Evolutionary conservation across 129 eudicot species (phyloP), one percentile per base, ranked within the genome.

Genomic region (Artemisia argyi): DNA sequence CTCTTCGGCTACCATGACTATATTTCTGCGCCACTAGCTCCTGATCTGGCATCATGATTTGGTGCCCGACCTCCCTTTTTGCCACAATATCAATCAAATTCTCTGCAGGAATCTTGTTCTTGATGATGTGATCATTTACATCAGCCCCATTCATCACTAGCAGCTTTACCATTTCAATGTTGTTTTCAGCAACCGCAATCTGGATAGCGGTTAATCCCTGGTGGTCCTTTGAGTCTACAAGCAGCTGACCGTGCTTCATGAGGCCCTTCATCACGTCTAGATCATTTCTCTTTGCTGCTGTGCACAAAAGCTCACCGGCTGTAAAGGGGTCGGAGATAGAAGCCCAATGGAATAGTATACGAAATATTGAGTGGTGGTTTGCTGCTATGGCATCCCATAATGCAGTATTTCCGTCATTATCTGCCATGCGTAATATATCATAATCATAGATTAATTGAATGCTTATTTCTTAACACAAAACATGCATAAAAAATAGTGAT

Each of bases 351-450:
- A 85, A 89, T 9, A 92, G 78, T 15, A 89, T 80, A 44, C 83
- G 82, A 67, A 92, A 92, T 69, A 85, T 87, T 3, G 91, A 79
- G 65, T 92, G 91, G 79, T 92, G 85, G 72, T 89, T 86, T 78
- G 88, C 68, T 61, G 89, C 73, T 71, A 92, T 84, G 11, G 97
- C 94, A 62, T 86, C 97, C 97, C 97, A 89, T 76, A 92, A 39
- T 61, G 97, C 96, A 30, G 96, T 89, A 77, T 92, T 87, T 6
- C 97, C 96, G 42, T 92, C 75, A 18, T 65, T 26, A 75, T 92
- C 97, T 92, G 80, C 71, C 60, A 74, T 26, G 16, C 32, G 11
- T 39, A 39, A 81, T 30, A 44, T 53, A 48, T 78, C 72, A 63
- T 8, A 46, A 60, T 1, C 39, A 60, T 42, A 69, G 52, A 57